Evolutionary conservation across 2,329 filamentous ascomycete species (phyloP).

Genomic region (Tricladium varicosporioides): DNA sequence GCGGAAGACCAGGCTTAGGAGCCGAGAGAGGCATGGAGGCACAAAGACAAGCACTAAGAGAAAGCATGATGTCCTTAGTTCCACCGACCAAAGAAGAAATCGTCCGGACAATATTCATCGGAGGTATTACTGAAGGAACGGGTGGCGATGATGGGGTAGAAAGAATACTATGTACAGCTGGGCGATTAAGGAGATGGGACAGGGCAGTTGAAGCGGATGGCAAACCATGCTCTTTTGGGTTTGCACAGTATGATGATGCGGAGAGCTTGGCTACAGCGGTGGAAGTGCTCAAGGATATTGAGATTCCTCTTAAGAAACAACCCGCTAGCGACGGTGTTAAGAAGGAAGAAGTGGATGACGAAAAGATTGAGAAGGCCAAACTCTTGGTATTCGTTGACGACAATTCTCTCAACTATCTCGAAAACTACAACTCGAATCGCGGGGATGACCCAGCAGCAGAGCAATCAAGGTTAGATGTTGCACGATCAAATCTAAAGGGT

Average conservation of each 20-base stretch:
- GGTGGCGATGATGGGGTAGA: constrained; percentile 78
- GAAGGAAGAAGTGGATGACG: constrained; percentile 42
- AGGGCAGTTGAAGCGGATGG: constrained; percentile 71
- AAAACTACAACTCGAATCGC: constrained; percentile 69
- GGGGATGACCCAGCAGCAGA: constrained; percentile 60
- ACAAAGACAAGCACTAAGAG: constrained; percentile 63
- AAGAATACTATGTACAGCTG: constrained; percentile 72
- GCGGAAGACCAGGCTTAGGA: constrained; percentile 38
- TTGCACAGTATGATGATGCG: constrained; percentile 91
- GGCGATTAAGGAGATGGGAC: constrained; percentile 82
- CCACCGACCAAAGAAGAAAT: constrained; percentile 90
- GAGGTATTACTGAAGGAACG: constrained; percentile 76
- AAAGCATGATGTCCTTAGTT: constrained; percentile 68
- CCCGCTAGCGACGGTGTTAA: constrained; percentile 43
- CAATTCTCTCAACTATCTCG: constrained; percentile 79
- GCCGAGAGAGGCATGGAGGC: constrained; percentile 56
- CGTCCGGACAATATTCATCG: constrained; percentile 84
- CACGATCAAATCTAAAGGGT: constrained; percentile 64
- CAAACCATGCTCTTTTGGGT: constrained; percentile 85
- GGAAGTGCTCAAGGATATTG: constrained; percentile 77
- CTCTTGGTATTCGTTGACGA: constrained; percentile 78
- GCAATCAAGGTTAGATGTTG: constrained; percentile 68
- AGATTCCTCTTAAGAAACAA: constrained; percentile 79
- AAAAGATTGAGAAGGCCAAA: constrained; percentile 59
- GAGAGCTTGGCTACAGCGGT: constrained; percentile 84